A percentile compares a stretch with the other conserved stretches of the same genome.
Conservation (phyloP, 371 early-diverging fungal species). For the Mucor indicus region DNA sequence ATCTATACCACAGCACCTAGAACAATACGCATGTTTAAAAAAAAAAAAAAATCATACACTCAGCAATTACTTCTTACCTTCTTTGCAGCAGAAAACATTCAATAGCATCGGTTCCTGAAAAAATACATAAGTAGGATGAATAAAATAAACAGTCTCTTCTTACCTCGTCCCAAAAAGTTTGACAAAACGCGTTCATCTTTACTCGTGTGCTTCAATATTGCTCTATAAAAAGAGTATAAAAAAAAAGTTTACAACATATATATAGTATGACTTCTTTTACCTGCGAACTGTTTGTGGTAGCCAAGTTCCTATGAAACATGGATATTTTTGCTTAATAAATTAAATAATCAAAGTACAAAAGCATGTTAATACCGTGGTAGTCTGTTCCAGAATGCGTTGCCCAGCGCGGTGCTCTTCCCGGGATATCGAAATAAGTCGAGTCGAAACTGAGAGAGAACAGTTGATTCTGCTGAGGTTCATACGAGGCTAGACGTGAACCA, state of each 20-base stretch:
- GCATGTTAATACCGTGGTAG: constrained; percentile 69
- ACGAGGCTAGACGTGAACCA: constrained; percentile 54
- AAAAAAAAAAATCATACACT: background rate
- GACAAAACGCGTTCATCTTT: constrained; percentile 80
- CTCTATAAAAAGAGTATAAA: constrained; percentile 38
- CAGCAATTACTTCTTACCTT: constrained; percentile 39
- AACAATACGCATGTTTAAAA: background rate
- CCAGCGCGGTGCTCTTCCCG: constrained; percentile 89
- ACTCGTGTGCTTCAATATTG: constrained; percentile 71
- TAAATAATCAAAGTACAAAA: background rate
- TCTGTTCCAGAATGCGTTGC: constrained; percentile 89
- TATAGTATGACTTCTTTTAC: constrained; percentile 24
- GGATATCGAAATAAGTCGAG: constrained; percentile 86
- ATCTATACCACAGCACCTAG: constrained; percentile 80
- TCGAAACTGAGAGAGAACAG: constrained; percentile 76
- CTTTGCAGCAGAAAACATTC: constrained; percentile 81
- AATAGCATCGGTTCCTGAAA: constrained; percentile 82
- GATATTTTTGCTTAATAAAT: too few relatives aligned
- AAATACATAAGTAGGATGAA: background rate
- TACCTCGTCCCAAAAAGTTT: constrained; percentile 87
- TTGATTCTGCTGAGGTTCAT: constrained; percentile 79
- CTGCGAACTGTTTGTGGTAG: constrained; percentile 87
- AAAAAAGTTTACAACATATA: background rate
- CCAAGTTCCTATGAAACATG: constrained; percentile 70
- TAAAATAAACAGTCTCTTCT: background rate